Evolutionary conservation across 2,329 filamentous ascomycete genomes (phyloP), one percentile per base, ranked within the genome.

Genomic region (Tolypocladium album): DNA sequence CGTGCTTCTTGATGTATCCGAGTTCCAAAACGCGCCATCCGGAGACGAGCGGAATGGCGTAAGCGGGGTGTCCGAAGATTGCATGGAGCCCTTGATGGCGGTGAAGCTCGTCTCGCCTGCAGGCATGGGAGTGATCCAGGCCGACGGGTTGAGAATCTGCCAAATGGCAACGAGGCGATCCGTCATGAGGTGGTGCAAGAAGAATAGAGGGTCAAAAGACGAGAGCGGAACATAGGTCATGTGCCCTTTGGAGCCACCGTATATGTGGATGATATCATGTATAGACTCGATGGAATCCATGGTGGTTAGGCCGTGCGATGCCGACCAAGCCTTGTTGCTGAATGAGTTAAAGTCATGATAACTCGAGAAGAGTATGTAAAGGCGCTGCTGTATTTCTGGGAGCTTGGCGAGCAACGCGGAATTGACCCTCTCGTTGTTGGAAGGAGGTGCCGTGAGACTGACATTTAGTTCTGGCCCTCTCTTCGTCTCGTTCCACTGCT

Each of bases 141-240:
- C 82, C 24, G 84, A 75, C 0, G 88, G 88, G 64, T 94, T 82
- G 17, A 94, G 72, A 1, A 80, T 77, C 74, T 94, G 89, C 89
- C 89, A 94, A 62, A 95, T 81, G 39, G 89, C 84, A 63, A 91
- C 84, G 36, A 89, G 72, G 3, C 90, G 83, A 68, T 95, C 90
- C 9, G 91, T 82, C 72, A 89, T 92, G 63, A 79, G 76, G 67
- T 93, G 90, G 67, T 93, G 89, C 11, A 93, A 74, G 74, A 88
- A 89, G 72, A 93, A 92, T 15, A 90, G 75, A 0, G 90, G 90
- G 68, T 95, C 90, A 69, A 90, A 95, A 0, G 88, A 83, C 1
- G 89, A 88, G 65, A 88, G 88, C 22, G 85, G 83, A 39, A 86
- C 84, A 70, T 83, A 88, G 50, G 81, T 83, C 83, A 89, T 88